A percentile compares a stretch with the other conserved stretches of the same genome.
Evolutionary conservation across 495 filamentous ascomycete genomes (phyloP).

Genomic region (Penicillium flavigenum): DNA sequence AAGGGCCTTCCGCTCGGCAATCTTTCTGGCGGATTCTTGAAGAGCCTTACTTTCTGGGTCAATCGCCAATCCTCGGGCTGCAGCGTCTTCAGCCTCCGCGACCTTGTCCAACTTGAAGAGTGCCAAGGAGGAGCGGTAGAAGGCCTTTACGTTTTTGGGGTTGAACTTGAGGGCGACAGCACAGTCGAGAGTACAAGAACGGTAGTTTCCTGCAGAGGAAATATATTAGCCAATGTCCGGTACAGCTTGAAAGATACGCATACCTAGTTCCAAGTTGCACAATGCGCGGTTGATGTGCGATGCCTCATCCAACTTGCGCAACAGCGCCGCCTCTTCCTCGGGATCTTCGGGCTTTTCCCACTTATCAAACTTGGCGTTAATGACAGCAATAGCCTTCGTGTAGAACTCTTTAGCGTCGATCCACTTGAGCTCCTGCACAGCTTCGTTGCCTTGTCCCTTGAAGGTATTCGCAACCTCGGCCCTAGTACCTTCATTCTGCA

Average conservation of each 20-base stretch:
- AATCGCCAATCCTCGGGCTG: slow-evolving; percentile 64
- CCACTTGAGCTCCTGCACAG: slow-evolving; percentile 70
- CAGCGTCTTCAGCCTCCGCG: slow-evolving; percentile 73
- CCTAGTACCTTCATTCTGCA: slow-evolving; percentile 89
- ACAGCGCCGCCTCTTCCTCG: slow-evolving; percentile 55
- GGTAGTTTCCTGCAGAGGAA: slow-evolving; percentile 65
- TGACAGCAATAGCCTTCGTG: slow-evolving; percentile 70
- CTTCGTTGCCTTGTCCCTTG: slow-evolving; percentile 88
- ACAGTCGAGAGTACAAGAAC: slow-evolving; percentile 78
- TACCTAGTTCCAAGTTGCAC: slow-evolving; percentile 76
- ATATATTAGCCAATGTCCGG: slow-evolving; percentile 12
- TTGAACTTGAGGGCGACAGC: slow-evolving; percentile 76
- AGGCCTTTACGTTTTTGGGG: slow-evolving; percentile 77
- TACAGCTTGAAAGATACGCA: slow-evolving; percentile 16
- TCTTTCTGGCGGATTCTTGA: slow-evolving; percentile 50
- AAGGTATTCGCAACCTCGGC: slow-evolving; percentile 76
- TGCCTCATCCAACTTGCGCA: slow-evolving; percentile 64
- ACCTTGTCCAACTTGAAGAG: slow-evolving; percentile 71
- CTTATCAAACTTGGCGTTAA: slow-evolving; percentile 59
- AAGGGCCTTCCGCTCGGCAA: slow-evolving; percentile 48
- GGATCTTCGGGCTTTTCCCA: slow-evolving; percentile 46
- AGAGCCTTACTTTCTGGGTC: slow-evolving; percentile 64
- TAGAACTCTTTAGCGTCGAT: slow-evolving; percentile 89
- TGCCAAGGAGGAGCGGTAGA: slow-evolving; percentile 77
- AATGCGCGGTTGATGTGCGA: slow-evolving; percentile 84